Conservation (phyloP, 768 basidiomycete genomes). For the Megacollybia marginata region DNA sequence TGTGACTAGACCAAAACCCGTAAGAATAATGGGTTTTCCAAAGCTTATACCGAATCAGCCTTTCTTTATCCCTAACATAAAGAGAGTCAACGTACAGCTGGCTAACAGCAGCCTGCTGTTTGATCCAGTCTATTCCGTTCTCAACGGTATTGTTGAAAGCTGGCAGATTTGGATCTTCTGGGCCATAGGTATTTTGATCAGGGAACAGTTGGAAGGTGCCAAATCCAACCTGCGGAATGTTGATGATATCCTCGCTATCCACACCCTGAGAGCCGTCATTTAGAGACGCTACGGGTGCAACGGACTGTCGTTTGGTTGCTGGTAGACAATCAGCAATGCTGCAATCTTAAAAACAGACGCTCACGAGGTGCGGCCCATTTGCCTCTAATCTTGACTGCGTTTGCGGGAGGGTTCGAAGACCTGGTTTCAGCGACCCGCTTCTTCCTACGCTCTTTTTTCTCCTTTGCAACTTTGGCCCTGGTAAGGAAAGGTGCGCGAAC, state of each 20-base stretch:
- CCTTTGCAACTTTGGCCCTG: slow-evolving; percentile 36
- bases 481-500: slow-evolving; percentile 32
- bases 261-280: slow-evolving; percentile 62
- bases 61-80: background rate
- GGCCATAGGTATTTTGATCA: slow-evolving; percentile 52
- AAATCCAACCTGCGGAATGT: slow-evolving; percentile 50
- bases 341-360: slow-evolving; percentile 5
- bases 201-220: slow-evolving; percentile 61
- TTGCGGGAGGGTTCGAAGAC: slow-evolving; percentile 14
- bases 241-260: slow-evolving; percentile 58
- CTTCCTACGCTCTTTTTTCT: slow-evolving; percentile 42
- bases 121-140: slow-evolving; percentile 50
- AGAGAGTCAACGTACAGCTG: slow-evolving; percentile 25
- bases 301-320: slow-evolving; percentile 43
- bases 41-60: slow-evolving; percentile 29
- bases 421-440: slow-evolving; percentile 30
- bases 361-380: slow-evolving; percentile 51
- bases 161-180: slow-evolving; percentile 39
- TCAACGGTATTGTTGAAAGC: slow-evolving; percentile 46
- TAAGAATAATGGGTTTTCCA: slow-evolving; percentile 46
- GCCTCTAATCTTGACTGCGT: slow-evolving; percentile 46
- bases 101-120: slow-evolving; percentile 35
- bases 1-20: slow-evolving; percentile 59
- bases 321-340: slow-evolving; percentile 5
- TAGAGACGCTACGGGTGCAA: slow-evolving; percentile 35